These are phyloP conservation scores for Daldinia bambusicola DNA, from an alignment of 495 filamentous ascomycete species.

Conservation along the genomic window DNA sequence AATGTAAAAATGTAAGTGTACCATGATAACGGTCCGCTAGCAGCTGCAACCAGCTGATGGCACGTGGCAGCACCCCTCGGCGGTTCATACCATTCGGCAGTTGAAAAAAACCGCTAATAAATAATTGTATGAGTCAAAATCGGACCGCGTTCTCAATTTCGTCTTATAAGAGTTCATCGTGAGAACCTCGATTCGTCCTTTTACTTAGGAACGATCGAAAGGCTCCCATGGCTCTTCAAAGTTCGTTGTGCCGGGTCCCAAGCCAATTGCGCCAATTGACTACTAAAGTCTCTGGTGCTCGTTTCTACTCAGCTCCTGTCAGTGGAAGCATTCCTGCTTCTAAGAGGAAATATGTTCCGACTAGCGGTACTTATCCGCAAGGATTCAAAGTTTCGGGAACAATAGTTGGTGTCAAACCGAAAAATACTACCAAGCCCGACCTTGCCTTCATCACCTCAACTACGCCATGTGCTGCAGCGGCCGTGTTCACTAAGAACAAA, in stretches of 20 bases:
- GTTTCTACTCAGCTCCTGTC: slow-evolving; percentile 69
- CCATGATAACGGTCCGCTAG: neutral
- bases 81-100: slow-evolving; percentile 9
- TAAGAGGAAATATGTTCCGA: slow-evolving; percentile 90
- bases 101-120: slow-evolving; percentile 6
- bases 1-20: no score
- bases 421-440: slow-evolving; percentile 88
- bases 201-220: slow-evolving; percentile 26
- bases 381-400: slow-evolving; percentile 89
- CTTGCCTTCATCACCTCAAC: slow-evolving; percentile 90
- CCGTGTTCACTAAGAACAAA: slow-evolving; percentile 97
- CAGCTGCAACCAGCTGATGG: neutral
- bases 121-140: slow-evolving; percentile 24
- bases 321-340: slow-evolving; percentile 71
- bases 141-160: slow-evolving; percentile 11
- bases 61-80: slow-evolving; percentile 12
- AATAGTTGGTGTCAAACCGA: slow-evolving; percentile 92
- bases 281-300: slow-evolving; percentile 31
- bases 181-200: slow-evolving; percentile 33
- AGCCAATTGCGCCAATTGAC: slow-evolving; percentile 33
- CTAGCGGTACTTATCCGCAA: slow-evolving; percentile 83
- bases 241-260: slow-evolving; percentile 16
- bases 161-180: slow-evolving; percentile 24
- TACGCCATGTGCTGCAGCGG: slow-evolving; percentile 87
- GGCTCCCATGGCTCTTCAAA: slow-evolving; percentile 38